phyloP scores from a whole-genome alignment of 306 rosid genomes.

The Herpetospermum pedunculosum region DNA sequence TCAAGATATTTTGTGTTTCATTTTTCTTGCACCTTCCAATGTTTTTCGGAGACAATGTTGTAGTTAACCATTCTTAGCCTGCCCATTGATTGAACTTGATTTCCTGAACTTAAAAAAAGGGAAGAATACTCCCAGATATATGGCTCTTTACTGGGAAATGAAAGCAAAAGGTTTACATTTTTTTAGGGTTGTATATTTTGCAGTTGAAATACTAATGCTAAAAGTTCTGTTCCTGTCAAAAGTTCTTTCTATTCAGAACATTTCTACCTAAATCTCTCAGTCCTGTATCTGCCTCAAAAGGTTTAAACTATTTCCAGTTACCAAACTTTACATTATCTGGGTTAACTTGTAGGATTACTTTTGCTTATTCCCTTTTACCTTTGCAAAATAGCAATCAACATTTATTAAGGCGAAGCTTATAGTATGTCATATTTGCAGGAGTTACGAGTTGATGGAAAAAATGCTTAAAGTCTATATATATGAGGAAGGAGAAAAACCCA shows the following conservation, averaged over 20 bases:
- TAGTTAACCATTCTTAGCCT: neutral
- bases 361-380: neutral
- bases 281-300: neutral
- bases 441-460: constrained; percentile 75
- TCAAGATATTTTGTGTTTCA: neutral
- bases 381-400: neutral
- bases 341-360: neutral
- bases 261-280: neutral
- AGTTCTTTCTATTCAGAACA: neutral
- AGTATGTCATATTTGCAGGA: constrained; percentile 32
- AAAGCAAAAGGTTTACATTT: neutral
- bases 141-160: neutral
- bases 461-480: constrained; percentile 65
- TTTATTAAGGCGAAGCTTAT: neutral
- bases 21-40: neutral
- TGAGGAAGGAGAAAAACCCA: constrained; percentile 69
- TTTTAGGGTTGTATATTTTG: neutral
- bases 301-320: neutral
- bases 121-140: neutral
- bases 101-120: neutral
- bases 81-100: neutral
- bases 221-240: neutral
- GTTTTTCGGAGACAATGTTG: neutral
- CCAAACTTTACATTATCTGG: neutral
- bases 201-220: neutral